Base-by-base conservation (phyloP, 2,329 filamentous ascomycete species). In the Kalmusia sp. region DNA sequence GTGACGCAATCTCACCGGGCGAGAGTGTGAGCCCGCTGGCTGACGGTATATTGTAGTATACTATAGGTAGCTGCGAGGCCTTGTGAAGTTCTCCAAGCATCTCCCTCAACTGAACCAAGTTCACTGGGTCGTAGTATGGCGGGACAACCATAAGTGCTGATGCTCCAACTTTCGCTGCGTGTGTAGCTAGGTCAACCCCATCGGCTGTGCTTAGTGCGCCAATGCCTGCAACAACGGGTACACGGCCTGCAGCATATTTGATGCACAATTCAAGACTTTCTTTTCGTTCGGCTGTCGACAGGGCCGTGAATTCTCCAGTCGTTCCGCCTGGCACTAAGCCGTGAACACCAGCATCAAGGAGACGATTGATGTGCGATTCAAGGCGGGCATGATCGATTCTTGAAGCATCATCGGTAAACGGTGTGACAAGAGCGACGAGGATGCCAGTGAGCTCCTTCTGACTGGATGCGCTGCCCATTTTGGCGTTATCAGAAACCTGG, bases 21-120 rank as follows among this genome's bases (percentile, higher is more conserved):
- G 71, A 69, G 1, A 82, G 68, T 1, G 60, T 77, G 1, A 81
- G 46, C 0, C 80, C 79, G 17, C 68, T 76, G 0, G 80, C 80
- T 0, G 77, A 74, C 2, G 80, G 80, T 39, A 82, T 82, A 54
- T 82, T 80, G 67, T 82, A 82, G 67, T 77, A 82, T 55, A 81
- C 70, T 22, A 82, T 79, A 0, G 79, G 77, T 11, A 82, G 66
- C 1, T 70, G 64, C 3, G 73, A 76, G 0, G 67, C 75, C 6
- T 65, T 59, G 50, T 77, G 70, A 22, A 82, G 74, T 31, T 79
- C 80, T 1, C 50, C 51, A 51, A 82, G 64, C 19, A 77, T 55
- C 50, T 76, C 75, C 1, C 68, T 68, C 27, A 82, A 67, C 38
- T 79, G 70, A 15, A 68, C 65, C 17, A 78, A 57, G 52, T 66